Conservation (phyloP, 2,329 filamentous ascomycete species). For the Sporothrix phasma region DNA sequence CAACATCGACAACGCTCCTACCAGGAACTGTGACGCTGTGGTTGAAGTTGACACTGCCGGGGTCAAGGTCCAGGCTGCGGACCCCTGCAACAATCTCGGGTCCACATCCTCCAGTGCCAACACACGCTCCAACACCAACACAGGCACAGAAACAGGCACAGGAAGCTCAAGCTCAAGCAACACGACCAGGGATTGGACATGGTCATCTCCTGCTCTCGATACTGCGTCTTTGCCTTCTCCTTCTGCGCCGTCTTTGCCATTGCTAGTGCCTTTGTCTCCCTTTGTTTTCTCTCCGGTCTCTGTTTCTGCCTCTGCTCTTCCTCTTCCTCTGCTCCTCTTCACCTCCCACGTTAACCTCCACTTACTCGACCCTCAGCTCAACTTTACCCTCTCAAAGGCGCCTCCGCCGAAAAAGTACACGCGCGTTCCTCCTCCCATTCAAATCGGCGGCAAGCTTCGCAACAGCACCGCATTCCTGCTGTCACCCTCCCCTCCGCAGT, state of each 20-base stretch:
- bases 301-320: not conserved
- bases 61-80: constrained; percentile 10
- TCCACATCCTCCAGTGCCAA: not conserved
- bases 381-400: not conserved
- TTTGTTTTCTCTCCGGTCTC: not conserved
- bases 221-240: not conserved
- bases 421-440: not conserved
- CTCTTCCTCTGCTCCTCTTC: not conserved
- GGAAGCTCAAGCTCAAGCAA: not conserved
- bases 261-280: not conserved
- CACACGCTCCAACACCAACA: not conserved
- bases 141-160: too few species aligned
- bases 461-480: not conserved
- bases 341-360: not conserved
- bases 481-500: constrained; percentile 2
- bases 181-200: not conserved
- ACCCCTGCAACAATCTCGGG: not conserved
- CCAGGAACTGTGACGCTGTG: not conserved
- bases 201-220: not conserved
- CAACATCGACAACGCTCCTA: not conserved
- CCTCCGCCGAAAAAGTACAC: not conserved
- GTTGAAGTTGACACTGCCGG: constrained; percentile 5
- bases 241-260: not conserved
- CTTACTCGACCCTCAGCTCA: not conserved
- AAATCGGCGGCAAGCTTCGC: not conserved